Base-by-base conservation (phyloP, 2,329 filamentous ascomycete genomes). In the Sporothrix globosa region DNA sequence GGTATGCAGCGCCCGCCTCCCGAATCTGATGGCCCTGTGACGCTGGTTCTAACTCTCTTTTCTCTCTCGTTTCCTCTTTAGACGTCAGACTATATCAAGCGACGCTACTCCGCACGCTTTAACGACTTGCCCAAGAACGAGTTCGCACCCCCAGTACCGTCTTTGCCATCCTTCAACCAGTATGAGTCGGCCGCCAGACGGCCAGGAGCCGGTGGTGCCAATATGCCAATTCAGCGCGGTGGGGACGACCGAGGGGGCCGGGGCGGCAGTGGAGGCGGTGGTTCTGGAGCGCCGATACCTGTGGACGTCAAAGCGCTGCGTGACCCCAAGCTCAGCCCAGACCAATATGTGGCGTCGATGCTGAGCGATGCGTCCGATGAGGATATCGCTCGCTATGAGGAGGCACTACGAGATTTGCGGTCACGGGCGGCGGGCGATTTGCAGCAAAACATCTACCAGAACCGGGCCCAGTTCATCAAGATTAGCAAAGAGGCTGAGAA, bases 401-500 rank as follows among this genome's bases (percentile, higher is more conserved):
- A 87, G 66, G 89, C 89, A 27, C 83, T 97, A 56, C 89, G 89
- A 74, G 91, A 90, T 75, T 84, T 96, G 70, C 95, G 95, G 80
- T 86, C 87, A 74, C 88, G 92, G 70, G 93, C 93, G 10, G 90
- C 91, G 5, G 86, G 89, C 65, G 94, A 98, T 75, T 84, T 99
- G 27, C 95, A 98, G 80, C 92, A 96, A 77, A 98, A 94, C 80
- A 91, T 99, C 67, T 95, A 97, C 81, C 94, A 97, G 80, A 99
- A 99, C 80, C 90, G 96, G 65, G 97, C 93, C 0, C 96, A 98
- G 77, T 99, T 99, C 78, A 98, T 99, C 84, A 97, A 97, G 81
- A 98, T 99, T 80, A 97, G 94, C 79, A 97, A 98, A 81, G 96
- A 99, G 82, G 96, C 96, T 1, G 96, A 99, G 81, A 97, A 97